phyloP scores from a whole-genome alignment of 2,329 filamentous ascomycete genomes.

The Juglanconis oblonga region DNA sequence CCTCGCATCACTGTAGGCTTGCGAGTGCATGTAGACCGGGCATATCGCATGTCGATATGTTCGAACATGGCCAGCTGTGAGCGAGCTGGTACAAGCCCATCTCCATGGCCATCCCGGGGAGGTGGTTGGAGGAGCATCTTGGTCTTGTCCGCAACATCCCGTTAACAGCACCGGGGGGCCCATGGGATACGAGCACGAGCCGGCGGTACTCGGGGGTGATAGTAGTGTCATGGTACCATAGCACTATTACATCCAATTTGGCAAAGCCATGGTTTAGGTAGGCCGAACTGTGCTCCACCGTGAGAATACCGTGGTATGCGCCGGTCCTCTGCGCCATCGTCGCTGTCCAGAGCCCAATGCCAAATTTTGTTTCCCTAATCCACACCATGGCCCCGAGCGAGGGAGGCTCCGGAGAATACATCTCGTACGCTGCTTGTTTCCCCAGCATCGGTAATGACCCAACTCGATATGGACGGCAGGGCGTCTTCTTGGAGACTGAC shows the following conservation, averaged over 20 bases:
- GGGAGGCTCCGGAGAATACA: slow-evolving; percentile 2
- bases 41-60: too few species aligned
- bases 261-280: slow-evolving; percentile 1
- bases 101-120: too few species aligned
- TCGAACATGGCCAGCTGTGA: too few species aligned
- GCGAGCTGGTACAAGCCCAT: too few species aligned
- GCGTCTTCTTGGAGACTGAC: not conserved
- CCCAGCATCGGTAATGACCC: slow-evolving; percentile 8
- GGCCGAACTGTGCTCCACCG: slow-evolving; percentile 5
- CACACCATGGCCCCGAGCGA: not conserved
- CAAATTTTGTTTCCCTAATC: not conserved
- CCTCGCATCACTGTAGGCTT: too few species aligned
- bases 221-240: too few species aligned
- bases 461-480: not conserved
- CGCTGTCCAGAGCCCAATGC: not conserved
- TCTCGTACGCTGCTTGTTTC: not conserved
- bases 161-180: too few species aligned
- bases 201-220: too few species aligned
- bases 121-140: too few species aligned
- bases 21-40: too few species aligned
- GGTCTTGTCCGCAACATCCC: too few species aligned
- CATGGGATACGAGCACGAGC: too few species aligned
- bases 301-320: slow-evolving; percentile 9
- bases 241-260: slow-evolving; percentile 5
- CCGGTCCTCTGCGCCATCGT: not conserved